Base-by-base conservation (phyloP, 495 filamentous ascomycete species). In the Schizothecium vesticola region DNA sequence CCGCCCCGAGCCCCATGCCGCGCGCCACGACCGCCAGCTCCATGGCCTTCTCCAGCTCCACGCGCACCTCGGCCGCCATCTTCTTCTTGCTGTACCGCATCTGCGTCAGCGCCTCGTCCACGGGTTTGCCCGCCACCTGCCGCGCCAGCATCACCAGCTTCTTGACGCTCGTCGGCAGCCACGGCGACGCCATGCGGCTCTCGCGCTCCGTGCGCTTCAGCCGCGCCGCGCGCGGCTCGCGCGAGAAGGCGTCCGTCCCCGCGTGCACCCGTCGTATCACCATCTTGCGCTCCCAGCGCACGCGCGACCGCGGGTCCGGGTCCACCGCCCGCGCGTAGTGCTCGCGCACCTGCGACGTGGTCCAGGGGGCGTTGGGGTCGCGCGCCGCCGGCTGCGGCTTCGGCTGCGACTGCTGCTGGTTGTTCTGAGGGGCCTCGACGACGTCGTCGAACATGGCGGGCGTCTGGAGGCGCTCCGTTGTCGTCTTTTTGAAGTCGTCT, bases 31-130 rank as follows among this genome's bases (percentile, higher is more conserved):
- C 81, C 61, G 95, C 95, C 71, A 86, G 78, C 74, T 94, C 89
- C 67, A 88, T 86, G 8, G 95, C 93, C 63, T 88, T 79, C 76
- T 92, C 84, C 21, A 99, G 82, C 78, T 95, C 91, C 71, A 84
- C 85, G 65, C 84, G 76, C 16, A 97, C 90, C 73, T 96, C 91
- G 74, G 84, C 83, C 12, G 95, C 92, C 61, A 88, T 91, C 84
- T 92, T 94, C 87, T 99, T 99, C 85, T 91, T 91, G 78, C 88
- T 92, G 80, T 93, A 97, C 43, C 89, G 87, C 94, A 99, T 97
- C 85, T 99, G 95, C 70, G 90, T 79, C 67, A 98, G 91, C 16
- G 95, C 95, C 31, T 99, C 94, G 56, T 92, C 92, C 72, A 99
- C 83, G 28, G 88, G 89, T 88, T 97, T 97, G 55, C 95, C 95